Evolutionary conservation across 208 protist species (phyloP).

Genomic region (Wallacemonas collosoma): DNA sequence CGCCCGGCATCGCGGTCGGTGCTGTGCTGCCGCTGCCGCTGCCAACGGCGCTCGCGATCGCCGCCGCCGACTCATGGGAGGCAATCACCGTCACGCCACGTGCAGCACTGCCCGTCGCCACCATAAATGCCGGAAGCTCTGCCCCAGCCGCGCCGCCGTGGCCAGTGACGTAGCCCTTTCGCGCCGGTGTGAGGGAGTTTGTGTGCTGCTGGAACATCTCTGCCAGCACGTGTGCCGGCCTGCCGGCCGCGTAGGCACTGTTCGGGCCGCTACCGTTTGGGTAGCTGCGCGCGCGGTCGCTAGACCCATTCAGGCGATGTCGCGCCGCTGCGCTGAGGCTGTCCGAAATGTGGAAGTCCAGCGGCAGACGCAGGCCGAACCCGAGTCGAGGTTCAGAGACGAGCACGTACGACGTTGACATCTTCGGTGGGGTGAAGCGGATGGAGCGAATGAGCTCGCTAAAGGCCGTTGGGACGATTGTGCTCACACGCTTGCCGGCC

Average conservation of each 20-base stretch:
- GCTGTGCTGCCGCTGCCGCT: neutral
- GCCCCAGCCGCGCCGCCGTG: slow-evolving; percentile 5
- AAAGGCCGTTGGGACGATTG: slow-evolving; percentile 66
- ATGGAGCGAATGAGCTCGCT: slow-evolving; percentile 76
- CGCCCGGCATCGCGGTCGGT: neutral
- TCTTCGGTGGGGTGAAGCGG: slow-evolving; percentile 47
- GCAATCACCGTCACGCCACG: slow-evolving; percentile 61
- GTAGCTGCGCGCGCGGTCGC: slow-evolving; percentile 2
- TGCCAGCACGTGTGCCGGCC: neutral
- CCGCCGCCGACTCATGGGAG: slow-evolving; percentile 41
- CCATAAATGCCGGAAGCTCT: slow-evolving; percentile 32
- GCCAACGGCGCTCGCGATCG: neutral
- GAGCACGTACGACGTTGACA: slow-evolving; percentile 84
- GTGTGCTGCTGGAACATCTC: slow-evolving; percentile 19
- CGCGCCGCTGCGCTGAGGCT: slow-evolving; percentile 30
- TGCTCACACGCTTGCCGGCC: slow-evolving; percentile 59
- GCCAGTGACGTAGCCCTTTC: neutral
- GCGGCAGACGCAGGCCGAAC: slow-evolving; percentile 75
- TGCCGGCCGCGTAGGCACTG: neutral
- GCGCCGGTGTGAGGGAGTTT: slow-evolving; percentile 16
- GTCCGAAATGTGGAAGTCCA: slow-evolving; percentile 64
- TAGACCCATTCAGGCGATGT: slow-evolving; percentile 26
- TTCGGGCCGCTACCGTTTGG: slow-evolving; percentile 9
- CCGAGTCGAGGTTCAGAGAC: slow-evolving; percentile 80
- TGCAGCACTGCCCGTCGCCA: slow-evolving; percentile 40